These are phyloP conservation scores for Histomonas meleagridis DNA, from an alignment of 208 protist genomes.

Conservation along the genomic window DNA sequence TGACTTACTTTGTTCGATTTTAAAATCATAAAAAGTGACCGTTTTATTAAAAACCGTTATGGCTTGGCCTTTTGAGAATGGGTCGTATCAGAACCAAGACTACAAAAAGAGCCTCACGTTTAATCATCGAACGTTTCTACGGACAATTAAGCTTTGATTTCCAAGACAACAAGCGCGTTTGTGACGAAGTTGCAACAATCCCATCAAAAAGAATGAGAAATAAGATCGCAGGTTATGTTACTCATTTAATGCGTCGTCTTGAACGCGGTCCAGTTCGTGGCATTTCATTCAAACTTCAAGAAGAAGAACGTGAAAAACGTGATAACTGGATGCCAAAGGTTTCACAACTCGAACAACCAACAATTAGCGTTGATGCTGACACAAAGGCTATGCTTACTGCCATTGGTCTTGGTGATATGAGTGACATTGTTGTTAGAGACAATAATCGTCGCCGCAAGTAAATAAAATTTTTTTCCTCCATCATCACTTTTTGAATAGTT, in stretches of 20 bases:
- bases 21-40: too few relatives aligned
- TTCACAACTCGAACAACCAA: conserved; percentile 57
- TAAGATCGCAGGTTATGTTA: conserved; percentile 97
- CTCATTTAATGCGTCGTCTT: conserved; percentile 50
- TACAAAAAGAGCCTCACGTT: conserved; percentile 92
- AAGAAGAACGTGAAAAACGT: conserved; percentile 98
- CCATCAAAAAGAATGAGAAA: conserved; percentile 97
- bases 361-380: conserved; percentile 44
- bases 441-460: not conserved
- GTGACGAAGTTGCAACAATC: conserved; percentile 88
- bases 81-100: conserved; percentile 99
- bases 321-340: conserved; percentile 96
- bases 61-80: conserved; percentile 46
- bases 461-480: not conserved
- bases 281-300: conserved; percentile 99
- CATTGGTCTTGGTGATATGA: conserved; percentile 42
- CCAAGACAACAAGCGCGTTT: conserved; percentile 91
- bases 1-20: too few relatives aligned
- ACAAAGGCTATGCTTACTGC: conserved; percentile 48
- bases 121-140: conserved; percentile 99
- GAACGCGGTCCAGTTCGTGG: conserved; percentile 87
- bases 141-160: conserved; percentile 92
- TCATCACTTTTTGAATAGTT: too few relatives aligned
- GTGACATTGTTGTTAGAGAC: not conserved
- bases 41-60: too few relatives aligned